phyloP scores from a whole-genome alignment of 208 protist genomes.

The Wallacemonas collosoma region DNA sequence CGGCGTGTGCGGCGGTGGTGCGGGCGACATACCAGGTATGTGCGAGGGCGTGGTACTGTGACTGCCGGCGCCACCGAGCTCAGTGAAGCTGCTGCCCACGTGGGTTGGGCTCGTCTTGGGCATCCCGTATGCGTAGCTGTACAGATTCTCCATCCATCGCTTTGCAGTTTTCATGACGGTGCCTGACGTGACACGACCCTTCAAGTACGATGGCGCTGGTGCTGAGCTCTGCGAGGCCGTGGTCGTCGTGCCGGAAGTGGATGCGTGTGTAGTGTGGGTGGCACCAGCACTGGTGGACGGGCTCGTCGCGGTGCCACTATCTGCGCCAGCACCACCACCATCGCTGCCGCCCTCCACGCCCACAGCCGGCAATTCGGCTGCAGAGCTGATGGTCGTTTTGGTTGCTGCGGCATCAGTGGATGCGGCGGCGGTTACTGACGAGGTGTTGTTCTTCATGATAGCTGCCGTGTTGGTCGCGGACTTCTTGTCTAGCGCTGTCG shows the following conservation, averaged over 20 bases:
- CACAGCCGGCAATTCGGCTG: no score
- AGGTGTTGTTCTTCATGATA: background rate
- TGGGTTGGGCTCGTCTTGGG: background rate
- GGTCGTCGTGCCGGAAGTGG: background rate
- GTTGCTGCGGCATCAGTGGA: no score
- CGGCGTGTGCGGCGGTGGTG: background rate
- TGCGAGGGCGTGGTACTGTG: background rate
- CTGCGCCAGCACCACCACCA: no score
- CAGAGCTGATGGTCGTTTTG: no score
- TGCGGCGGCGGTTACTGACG: no score
- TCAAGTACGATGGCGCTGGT: slow-evolving; percentile 32
- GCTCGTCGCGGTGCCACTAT: no score
- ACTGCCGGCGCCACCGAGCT: slow-evolving; percentile 10
- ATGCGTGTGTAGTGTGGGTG: no score
- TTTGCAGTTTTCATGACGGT: slow-evolving; percentile 41
- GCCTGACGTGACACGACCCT: slow-evolving; percentile 43
- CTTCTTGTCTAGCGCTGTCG: background rate
- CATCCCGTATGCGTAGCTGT: slow-evolving; percentile 55
- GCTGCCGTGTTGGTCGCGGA: background rate
- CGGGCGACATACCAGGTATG: background rate
- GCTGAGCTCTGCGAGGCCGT: background rate
- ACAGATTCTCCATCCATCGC: slow-evolving; percentile 49
- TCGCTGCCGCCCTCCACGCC: no score
- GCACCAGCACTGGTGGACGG: no score
- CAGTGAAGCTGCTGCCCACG: background rate